Conservation (phyloP, 345 rosid species). For the Eucalyptus polybractea region DNA sequence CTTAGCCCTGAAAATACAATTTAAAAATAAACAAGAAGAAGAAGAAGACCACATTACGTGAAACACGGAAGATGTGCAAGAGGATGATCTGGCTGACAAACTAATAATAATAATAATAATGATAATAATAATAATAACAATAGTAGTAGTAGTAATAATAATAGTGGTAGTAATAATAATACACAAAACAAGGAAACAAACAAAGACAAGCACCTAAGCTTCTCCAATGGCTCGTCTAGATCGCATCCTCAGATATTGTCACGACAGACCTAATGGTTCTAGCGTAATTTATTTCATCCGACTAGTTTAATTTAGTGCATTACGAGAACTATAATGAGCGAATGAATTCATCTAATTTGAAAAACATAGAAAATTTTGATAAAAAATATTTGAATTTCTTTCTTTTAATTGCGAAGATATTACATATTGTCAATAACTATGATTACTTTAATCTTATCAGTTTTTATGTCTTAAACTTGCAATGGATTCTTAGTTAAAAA, state of each 20-base stretch:
- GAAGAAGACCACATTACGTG: no score
- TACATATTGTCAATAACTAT: background rate
- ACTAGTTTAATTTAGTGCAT: background rate
- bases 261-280: background rate
- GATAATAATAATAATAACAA: no score
- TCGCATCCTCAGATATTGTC: background rate
- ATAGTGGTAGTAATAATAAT: no score
- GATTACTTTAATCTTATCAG: background rate
- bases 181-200: no score
- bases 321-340: background rate
- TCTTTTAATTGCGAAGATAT: background rate
- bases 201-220: background rate
- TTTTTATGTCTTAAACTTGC: background rate
- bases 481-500: background rate
- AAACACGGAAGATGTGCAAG: no score
- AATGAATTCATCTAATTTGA: background rate
- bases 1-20: no score
- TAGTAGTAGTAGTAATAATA: fast-evolving
- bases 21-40: no score
- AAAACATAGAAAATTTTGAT: background rate
- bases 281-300: background rate
- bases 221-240: no score
- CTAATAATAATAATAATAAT: no score
- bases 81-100: background rate
- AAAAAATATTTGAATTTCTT: background rate